Evolutionary conservation across 148 eudicot genomes (phyloP).

Genomic region (Rhododendron simsii): DNA sequence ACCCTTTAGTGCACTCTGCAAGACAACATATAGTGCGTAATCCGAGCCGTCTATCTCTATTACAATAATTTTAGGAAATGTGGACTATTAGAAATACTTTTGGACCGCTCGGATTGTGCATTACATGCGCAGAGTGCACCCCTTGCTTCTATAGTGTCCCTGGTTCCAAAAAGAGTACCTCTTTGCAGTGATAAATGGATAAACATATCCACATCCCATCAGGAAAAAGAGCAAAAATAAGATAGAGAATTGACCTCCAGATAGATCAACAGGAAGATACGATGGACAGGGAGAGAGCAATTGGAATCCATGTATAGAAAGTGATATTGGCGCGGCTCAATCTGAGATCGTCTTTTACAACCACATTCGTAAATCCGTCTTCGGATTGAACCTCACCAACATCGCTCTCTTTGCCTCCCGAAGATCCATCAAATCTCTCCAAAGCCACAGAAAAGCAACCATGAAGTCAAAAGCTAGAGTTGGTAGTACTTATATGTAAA

Average conservation of each 20-base stretch:
- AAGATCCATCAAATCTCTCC: neutral
- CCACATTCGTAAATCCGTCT: conserved; percentile 59
- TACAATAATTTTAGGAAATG: no score
- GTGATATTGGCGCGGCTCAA: conserved; percentile 99
- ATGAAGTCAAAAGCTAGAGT: neutral
- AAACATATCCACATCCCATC: neutral
- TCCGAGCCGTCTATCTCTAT: no score
- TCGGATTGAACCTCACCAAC: conserved; percentile 99
- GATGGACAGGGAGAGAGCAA: neutral
- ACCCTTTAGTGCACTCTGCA: neutral
- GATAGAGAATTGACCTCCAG: neutral
- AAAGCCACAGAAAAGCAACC: no score
- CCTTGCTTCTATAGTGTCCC: neutral
- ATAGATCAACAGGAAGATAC: neutral
- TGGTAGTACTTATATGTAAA: neutral
- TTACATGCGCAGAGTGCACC: neutral
- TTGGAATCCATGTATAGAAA: conserved; percentile 14
- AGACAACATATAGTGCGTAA: no score
- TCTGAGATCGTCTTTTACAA: conserved; percentile 75
- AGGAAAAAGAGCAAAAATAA: neutral
- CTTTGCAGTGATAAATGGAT: neutral
- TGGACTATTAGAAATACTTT: neutral
- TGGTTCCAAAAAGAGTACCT: neutral
- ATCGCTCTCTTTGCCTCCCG: conserved; percentile 44
- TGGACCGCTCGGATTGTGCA: neutral